A percentile compares a stretch with the other conserved stretches of the same genome.
phyloP scores from a whole-genome alignment of 352 stramenopile species.

The Phytophthora ohioensis region DNA sequence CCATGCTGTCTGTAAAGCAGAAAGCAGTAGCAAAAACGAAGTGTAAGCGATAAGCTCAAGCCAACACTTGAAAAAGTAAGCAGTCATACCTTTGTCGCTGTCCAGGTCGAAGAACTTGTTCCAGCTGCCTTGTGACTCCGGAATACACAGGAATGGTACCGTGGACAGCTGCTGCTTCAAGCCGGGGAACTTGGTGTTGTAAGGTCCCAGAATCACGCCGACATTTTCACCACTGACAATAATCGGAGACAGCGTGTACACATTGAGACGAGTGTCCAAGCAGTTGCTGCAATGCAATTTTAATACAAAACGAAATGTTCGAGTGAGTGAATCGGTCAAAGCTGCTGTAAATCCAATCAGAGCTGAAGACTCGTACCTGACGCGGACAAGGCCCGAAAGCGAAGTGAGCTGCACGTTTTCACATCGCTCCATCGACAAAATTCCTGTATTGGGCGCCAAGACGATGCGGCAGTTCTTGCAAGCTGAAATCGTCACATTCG shows the following conservation, averaged over 20 bases:
- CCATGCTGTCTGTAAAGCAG: conserved; percentile 39
- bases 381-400: conserved; percentile 87
- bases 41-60: not conserved
- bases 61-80: not conserved
- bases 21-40: not conserved
- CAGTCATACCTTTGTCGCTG: conserved; percentile 58
- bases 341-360: not conserved
- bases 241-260: conserved; percentile 92
- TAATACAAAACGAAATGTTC: conserved; percentile 3
- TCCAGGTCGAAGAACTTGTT: conserved; percentile 77
- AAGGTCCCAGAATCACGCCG: conserved; percentile 94
- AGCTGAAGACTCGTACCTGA: conserved; percentile 61
- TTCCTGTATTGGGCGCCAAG: conserved; percentile 92
- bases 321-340: not conserved
- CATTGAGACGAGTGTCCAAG: conserved; percentile 91
- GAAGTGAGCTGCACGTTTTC: conserved; percentile 93
- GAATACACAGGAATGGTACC: conserved; percentile 54
- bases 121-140: conserved; percentile 67
- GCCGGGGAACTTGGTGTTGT: conserved; percentile 95
- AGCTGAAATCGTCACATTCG: conserved; percentile 92
- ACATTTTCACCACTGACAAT: conserved; percentile 97
- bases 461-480: conserved; percentile 97
- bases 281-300: conserved; percentile 86
- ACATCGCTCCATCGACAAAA: conserved; percentile 95
- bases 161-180: conserved; percentile 81